Base-by-base conservation (phyloP, 768 basidiomycete genomes). In the Boletus rubroflammeus region DNA sequence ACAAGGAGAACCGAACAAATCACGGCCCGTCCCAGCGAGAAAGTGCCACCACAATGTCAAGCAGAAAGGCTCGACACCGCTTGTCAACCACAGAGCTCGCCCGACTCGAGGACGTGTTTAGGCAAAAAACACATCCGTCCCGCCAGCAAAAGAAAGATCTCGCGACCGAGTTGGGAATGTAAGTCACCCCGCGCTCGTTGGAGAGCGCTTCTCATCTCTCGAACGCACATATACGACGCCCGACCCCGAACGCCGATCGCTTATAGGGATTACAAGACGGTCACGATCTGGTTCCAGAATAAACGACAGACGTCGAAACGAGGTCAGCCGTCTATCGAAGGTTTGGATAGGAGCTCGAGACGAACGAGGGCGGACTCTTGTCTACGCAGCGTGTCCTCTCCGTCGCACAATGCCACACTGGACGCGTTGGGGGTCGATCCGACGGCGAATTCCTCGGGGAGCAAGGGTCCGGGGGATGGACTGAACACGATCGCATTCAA, bases 241-340 rank as follows among this genome's bases (percentile, higher is more conserved):
- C 43, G n/a, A n/a, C 10, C n/a, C 26, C 43, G n/a, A n/a, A 48
- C 11, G 1, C 13, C 15, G 25, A 26, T 35, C 19, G n/a, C 23
- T 15, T 11, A 17, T 19, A 78, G 77, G 67, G 73, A 76, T 35
- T 63, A 76, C 63, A 79, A 77, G 66, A 72, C 76, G 11, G 58
- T 78, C 56, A 78, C 86, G n/a, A 84, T 89, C 38, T 90, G 88
- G 88, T 89, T 89, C 67, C 88, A 90, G 71, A 90, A 90, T 67
- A 88, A 83, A 70, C 83, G 88, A 15, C 86, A 89, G 62, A 84
- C 69, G 34, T 53, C 72, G 45, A 77, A 76, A 53, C 65, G 67
- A 25, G 47, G 54, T 47, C 66, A 57, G 50, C 51, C 38, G 17
- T 43, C 28, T 17, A 25, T 45, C 38, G 55, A 57, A 6, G 38